phyloP scores from a whole-genome alignment of 225 moss, liverwort and hornwort species.

The Pseudoscleropodium purum region DNA sequence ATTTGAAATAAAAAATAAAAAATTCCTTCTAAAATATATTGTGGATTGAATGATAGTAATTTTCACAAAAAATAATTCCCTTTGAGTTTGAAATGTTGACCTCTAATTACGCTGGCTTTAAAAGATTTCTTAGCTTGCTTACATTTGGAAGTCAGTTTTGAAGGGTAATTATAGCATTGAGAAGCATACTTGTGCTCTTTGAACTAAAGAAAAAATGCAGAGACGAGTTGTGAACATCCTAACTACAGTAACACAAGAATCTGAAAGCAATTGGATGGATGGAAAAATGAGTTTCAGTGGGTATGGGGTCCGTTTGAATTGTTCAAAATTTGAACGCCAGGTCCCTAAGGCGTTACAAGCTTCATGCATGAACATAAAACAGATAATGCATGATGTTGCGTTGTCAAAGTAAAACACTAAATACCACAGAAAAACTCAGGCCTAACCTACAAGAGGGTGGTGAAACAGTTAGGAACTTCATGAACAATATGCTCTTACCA shows the following conservation, averaged over 20 bases:
- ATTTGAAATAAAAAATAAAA: not conserved
- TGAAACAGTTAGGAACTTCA: not conserved
- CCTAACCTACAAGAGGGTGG: not conserved
- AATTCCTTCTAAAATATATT: not conserved
- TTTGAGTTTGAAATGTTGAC: not conserved
- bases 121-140: not conserved
- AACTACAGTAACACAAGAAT: not conserved
- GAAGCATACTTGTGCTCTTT: not conserved
- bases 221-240: not conserved
- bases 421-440: not conserved
- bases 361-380: not conserved
- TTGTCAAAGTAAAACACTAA: not conserved
- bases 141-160: not conserved
- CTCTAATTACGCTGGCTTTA: not conserved
- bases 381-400: not conserved
- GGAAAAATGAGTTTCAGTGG: not conserved
- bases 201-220: not conserved
- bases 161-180: not conserved
- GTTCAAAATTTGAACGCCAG: not conserved
- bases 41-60: not conserved
- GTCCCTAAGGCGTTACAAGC: not conserved
- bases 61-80: not conserved
- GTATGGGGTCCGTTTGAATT: not conserved
- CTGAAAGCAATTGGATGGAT: not conserved
- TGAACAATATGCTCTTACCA: conserved; percentile 46